Base-by-base conservation (phyloP, 2,329 filamentous ascomycete genomes). In the Byssoonygena ceratinophila region DNA sequence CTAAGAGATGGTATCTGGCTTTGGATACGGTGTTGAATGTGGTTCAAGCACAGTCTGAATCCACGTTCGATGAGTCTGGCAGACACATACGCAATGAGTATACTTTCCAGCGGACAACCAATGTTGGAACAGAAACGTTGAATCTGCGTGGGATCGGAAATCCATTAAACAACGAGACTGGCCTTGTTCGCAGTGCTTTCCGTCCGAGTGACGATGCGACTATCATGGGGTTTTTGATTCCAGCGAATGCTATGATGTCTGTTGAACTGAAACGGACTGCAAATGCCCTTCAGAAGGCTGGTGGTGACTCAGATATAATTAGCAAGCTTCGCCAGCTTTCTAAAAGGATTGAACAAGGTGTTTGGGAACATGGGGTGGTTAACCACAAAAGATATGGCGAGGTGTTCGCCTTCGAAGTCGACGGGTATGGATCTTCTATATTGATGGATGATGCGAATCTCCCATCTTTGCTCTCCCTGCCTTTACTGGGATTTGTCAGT, bases 231-330 rank as follows among this genome's bases (percentile, higher is more conserved):
- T 98, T 88, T 74, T 87, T 95, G 66, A 94, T 98, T 59, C 92
- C 92, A 0, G 84, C 87, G 34, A 98, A 98, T 64, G 92, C 92
- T 22, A 91, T 94, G 83, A 95, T 98, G 77, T 83, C 88, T 1
- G 86, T 91, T 0, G 89, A 98, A 68, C 75, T 98, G 23, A 80
- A 82, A 57, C 82, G 86, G 39, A 82, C 86, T 0, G 82, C 87
- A 0, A 73, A 76, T 4, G 75, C 94, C 18, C 77, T 97, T n/a
- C 71, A 73, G 49, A 73, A 74, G 4, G 79, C 76, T 1, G 64
- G 65, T 16, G 79, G 78, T 1, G 79, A 84, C 45, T 66, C 74
- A 2, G 67, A 71, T 1, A 68, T 80, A 0, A 74, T 74, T 2
- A 60, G 68, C 1, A 66, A 72, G 18, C 66, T 82, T 0, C 70